phyloP scores from a whole-genome alignment of 2,329 filamentous ascomycete genomes.

The Calonectria henricotiae region DNA sequence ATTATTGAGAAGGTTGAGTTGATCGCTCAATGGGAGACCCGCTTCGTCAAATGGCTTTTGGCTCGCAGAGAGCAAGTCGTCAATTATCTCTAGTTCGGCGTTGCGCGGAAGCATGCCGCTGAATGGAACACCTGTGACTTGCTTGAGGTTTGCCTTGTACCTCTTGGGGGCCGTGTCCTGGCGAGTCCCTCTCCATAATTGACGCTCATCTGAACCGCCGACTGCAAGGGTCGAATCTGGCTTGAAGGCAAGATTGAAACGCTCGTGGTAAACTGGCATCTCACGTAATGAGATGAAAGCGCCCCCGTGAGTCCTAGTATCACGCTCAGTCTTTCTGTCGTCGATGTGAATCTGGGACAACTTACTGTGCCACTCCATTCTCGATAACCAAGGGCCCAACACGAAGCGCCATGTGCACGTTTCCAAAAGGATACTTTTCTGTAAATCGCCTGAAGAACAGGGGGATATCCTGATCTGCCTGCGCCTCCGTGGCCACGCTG shows the following conservation, averaged over 20 bases:
- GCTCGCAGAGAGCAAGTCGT: conserved; percentile 4
- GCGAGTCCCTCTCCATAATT: neutral
- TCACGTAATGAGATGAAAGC: conserved; percentile 7
- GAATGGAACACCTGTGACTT: conserved; percentile 10
- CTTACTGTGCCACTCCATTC: conserved; percentile 24
- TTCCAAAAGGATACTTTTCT: conserved; percentile 57
- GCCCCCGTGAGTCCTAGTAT: conserved; percentile 1
- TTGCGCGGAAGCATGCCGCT: neutral
- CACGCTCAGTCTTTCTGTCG: neutral
- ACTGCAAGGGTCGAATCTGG: neutral
- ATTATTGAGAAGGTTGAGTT: conserved; percentile 1
- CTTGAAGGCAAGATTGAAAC: conserved; percentile 5
- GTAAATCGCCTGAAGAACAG: conserved; percentile 7
- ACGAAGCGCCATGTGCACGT: conserved; percentile 61
- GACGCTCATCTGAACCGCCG: conserved; percentile 6
- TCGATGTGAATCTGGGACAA: neutral
- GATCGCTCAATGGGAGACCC: neutral
- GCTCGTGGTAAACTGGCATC: neutral
- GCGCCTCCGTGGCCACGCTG: conserved; percentile 3
- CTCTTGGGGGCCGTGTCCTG: neutral
- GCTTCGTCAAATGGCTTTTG: conserved; percentile 17
- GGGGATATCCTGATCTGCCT: conserved; percentile 13
- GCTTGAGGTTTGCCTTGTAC: conserved; percentile 7
- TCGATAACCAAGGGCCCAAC: conserved; percentile 61
- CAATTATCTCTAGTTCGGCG: neutral